Evolutionary conservation across 306 rosid genomes (phyloP).

Genomic region (Pterocarpus santalinus): DNA sequence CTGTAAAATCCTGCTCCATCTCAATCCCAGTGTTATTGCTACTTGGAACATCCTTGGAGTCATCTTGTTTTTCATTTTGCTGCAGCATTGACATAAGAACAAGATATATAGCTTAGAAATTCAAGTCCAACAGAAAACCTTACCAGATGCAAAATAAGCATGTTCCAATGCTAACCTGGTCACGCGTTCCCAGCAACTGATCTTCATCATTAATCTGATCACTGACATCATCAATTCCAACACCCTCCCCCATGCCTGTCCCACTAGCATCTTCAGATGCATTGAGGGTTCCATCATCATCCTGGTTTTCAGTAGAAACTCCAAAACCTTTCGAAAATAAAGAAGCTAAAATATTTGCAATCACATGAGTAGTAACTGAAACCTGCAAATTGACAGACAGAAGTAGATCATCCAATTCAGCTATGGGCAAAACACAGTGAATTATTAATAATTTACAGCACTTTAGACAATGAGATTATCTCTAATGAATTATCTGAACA

Average conservation of each 20-base stretch:
- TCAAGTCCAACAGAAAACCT: slow-evolving; percentile 2
- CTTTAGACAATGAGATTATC: neutral
- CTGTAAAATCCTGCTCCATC: slow-evolving; percentile 87
- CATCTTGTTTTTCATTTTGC: slow-evolving; percentile 67
- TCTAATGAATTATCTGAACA: neutral
- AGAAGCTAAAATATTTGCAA: slow-evolving; percentile 72
- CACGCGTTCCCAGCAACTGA: slow-evolving; percentile 78
- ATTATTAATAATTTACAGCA: neutral
- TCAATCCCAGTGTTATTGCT: slow-evolving; percentile 79
- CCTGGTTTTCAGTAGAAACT: slow-evolving; percentile 64
- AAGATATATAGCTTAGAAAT: neutral
- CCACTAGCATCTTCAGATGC: slow-evolving; percentile 71
- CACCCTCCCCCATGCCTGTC: slow-evolving; percentile 94
- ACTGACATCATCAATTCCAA: slow-evolving; percentile 83
- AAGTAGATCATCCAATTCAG: slow-evolving; percentile 28
- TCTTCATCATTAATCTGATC: slow-evolving; percentile 92
- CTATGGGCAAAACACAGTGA: neutral
- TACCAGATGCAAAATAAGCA: slow-evolving; percentile 23
- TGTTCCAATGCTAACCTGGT: slow-evolving; percentile 62
- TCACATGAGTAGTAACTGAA: slow-evolving; percentile 66
- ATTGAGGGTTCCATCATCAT: slow-evolving; percentile 56
- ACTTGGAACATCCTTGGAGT: slow-evolving; percentile 63
- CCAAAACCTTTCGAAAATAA: slow-evolving; percentile 80
- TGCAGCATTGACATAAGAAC: slow-evolving; percentile 47
- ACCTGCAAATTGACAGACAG: slow-evolving; percentile 63